A percentile compares a stretch with the other conserved stretches of the same genome.
phyloP scores from a whole-genome alignment of 108 stramenopile genomes.

The Parmales sp. region DNA sequence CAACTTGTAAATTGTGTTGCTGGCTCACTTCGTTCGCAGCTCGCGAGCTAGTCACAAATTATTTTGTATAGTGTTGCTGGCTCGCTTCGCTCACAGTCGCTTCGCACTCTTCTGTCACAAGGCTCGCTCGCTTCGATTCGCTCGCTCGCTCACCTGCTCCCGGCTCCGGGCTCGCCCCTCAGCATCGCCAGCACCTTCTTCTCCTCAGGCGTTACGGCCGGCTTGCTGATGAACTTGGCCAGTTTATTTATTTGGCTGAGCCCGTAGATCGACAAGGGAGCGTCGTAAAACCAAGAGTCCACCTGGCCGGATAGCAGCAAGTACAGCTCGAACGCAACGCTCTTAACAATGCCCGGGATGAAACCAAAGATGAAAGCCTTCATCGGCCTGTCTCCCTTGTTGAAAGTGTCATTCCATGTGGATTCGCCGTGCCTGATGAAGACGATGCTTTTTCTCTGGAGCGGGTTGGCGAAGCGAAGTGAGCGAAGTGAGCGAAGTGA shows the following conservation, averaged over 20 bases:
- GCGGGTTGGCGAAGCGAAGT: constrained; percentile 15
- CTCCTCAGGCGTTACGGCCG: constrained; percentile 39
- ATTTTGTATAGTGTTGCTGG: constrained; percentile 13
- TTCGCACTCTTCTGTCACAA: too few species aligned
- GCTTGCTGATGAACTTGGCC: constrained; percentile 41
- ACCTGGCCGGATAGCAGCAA: constrained; percentile 55
- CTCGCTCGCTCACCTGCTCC: too few species aligned
- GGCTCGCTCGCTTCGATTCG: too few species aligned
- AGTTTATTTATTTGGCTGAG: constrained; percentile 46
- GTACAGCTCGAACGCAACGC: constrained; percentile 48
- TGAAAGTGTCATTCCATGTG: constrained; percentile 84
- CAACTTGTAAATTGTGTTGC: too few species aligned
- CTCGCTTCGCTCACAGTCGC: too few species aligned
- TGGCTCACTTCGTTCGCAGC: constrained; percentile 27
- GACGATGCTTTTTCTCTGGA: constrained; percentile 58
- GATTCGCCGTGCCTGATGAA: constrained; percentile 74
- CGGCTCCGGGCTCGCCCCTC: constrained; percentile 29
- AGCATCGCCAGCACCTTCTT: constrained; percentile 31
- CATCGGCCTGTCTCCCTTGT: constrained; percentile 59
- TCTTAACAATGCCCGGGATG: constrained; percentile 54
- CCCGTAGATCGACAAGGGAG: constrained; percentile 56
- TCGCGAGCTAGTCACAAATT: too few species aligned
- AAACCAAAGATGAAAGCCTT: constrained; percentile 50
- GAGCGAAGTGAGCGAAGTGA: not conserved
- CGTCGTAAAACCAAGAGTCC: constrained; percentile 71